Percentiles rank a stretch among this genome's conserved stretches.
Evolutionary conservation across 768 basidiomycete species (phyloP).

Genomic region (Naganishia antarctica): DNA sequence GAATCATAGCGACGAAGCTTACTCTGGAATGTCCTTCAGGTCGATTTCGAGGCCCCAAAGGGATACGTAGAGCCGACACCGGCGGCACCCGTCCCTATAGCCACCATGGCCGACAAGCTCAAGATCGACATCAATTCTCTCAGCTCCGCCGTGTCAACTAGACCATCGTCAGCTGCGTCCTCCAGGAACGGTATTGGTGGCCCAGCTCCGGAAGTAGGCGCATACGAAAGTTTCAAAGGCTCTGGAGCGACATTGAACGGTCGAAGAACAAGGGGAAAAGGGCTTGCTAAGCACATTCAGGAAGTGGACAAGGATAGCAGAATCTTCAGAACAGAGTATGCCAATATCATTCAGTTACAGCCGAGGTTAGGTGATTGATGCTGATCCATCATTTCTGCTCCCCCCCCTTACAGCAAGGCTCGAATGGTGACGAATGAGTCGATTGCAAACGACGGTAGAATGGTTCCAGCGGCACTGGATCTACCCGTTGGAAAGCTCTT

Average conservation of each 20-base stretch:
- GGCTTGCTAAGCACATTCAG: conserved; percentile 75
- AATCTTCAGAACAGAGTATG: conserved; percentile 86
- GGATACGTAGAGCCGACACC: conserved; percentile 75
- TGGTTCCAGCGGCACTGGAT: conserved; percentile 79
- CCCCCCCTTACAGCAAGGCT: conserved; percentile 67
- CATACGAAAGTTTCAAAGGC: conserved; percentile 83
- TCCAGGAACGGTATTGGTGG: conserved; percentile 60
- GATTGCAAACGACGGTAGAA: conserved; percentile 64
- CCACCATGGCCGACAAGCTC: conserved; percentile 94
- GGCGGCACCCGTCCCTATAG: conserved; percentile 69
- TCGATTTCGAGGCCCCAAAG: conserved; percentile 85
- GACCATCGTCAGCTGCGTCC: conserved; percentile 68
- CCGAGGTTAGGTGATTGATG: no score
- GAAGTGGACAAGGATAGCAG: conserved; percentile 73
- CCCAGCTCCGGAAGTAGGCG: conserved; percentile 27
- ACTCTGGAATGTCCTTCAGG: conserved; percentile 45
- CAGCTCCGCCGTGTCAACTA: conserved; percentile 51
- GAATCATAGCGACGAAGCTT: neutral
- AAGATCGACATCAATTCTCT: conserved; percentile 70
- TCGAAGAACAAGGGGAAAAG: conserved; percentile 90
- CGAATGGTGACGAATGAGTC: conserved; percentile 76
- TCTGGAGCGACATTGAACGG: conserved; percentile 86
- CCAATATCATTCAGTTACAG: conserved; percentile 26
- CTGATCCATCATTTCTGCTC: neutral
- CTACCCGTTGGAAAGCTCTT: conserved; percentile 91